phyloP scores from a whole-genome alignment of 1,139 yeast species.

The Zygosaccharomyces sapae region DNA sequence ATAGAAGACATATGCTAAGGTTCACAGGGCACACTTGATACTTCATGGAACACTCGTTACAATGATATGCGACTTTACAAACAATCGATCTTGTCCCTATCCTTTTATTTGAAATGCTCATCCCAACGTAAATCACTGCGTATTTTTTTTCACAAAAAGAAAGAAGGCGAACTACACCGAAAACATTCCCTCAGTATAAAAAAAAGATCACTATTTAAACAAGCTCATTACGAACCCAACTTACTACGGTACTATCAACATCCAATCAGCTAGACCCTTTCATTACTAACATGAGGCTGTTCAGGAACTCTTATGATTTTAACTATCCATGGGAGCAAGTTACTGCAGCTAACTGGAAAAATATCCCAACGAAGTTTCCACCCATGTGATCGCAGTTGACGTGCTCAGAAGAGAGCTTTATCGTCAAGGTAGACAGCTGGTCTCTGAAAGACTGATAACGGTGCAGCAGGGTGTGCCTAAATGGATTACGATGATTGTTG shows the following conservation, averaged over 20 bases:
- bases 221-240: background rate
- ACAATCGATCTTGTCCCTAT: no score
- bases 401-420: conserved; percentile 70
- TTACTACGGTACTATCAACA: no score
- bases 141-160: conserved; percentile 4
- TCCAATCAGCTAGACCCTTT: no score
- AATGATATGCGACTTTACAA: no score
- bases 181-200: background rate
- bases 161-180: background rate
- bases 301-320: conserved; percentile 63
- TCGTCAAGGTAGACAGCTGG: conserved; percentile 50
- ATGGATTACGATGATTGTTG: conserved; percentile 74
- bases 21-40: no score
- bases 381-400: conserved; percentile 96
- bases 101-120: background rate
- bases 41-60: no score
- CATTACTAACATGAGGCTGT: conserved; percentile 59
- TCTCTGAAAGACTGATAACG: conserved; percentile 84
- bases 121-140: conserved; percentile 2
- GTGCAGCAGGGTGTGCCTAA: conserved; percentile 83
- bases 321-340: conserved; percentile 91
- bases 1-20: no score
- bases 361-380: conserved; percentile 86
- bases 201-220: background rate
- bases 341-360: conserved; percentile 97